These are phyloP conservation scores for Vaccinium vitisidaea DNA, from an alignment of 148 eudicot species.

Conservation along the genomic window DNA sequence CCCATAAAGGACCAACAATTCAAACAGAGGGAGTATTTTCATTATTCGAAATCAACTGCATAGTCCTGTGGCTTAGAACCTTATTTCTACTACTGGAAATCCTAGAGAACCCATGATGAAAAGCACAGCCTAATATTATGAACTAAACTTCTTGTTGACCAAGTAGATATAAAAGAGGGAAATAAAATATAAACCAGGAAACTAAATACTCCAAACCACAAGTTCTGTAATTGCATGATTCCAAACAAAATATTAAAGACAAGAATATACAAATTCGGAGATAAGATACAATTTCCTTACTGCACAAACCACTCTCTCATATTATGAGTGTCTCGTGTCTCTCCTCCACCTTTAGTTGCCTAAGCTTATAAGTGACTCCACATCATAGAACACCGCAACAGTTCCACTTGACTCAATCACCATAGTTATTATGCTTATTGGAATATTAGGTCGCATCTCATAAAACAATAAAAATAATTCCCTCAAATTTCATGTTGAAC, in stretches of 20 bases:
- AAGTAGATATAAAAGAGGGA: neutral
- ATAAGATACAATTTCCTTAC: neutral
- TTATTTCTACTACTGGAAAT: neutral
- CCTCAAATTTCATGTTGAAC: neutral
- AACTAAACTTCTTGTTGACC: neutral
- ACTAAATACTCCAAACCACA: neutral
- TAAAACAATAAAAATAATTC: neutral
- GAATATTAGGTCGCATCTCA: neutral
- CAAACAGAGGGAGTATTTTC: neutral
- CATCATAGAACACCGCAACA: neutral
- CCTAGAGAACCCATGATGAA: neutral
- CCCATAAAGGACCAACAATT: too few species aligned
- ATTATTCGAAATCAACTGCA: neutral
- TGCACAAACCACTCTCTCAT: neutral
- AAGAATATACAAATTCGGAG: neutral
- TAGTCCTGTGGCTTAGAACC: neutral
- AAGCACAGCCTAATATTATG: neutral
- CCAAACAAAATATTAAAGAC: neutral
- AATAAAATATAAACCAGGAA: neutral
- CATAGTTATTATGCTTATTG: neutral
- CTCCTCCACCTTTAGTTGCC: neutral
- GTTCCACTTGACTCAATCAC: neutral
- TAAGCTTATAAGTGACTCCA: slow-evolving; percentile 1
- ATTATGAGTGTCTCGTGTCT: neutral
- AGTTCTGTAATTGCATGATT: neutral